Base-by-base conservation (phyloP, 2,329 filamentous ascomycete species). In the Alternaria infectoria region DNA sequence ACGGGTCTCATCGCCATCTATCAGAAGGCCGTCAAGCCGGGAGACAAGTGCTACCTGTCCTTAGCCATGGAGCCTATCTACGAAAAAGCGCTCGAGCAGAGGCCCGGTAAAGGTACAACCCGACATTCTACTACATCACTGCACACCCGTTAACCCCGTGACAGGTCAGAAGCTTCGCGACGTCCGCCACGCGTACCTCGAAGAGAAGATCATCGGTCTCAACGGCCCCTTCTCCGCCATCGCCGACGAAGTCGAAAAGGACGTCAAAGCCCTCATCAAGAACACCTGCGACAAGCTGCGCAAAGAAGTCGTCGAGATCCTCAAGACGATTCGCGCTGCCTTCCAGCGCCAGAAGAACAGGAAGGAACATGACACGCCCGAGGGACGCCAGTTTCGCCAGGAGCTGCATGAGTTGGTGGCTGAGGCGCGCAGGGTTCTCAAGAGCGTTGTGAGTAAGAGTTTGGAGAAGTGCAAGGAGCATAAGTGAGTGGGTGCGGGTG, bases 41-140 rank as follows among this genome's bases (percentile, higher is more conserved):
- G 26, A 6, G 15, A 59, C 0, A 52, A 52, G 3, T 40, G 62
- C 36, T 72, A 72, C 46, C 62, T 74, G 17, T 40, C 54, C 4
- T 47, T 60, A 13, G 62, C 62, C 3, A 69, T 75, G 60, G 5
- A 28, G 4, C 6, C 50, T 1, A 50, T 69, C 21, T 74, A 75
- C 47, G 15, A 32, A 9, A n/a, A 51, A 12, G 66, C 66, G 2
- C n/a, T 54, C 3, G 9, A 23, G 7, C 4, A 49, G 55, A 52
- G 4, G 17, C 17, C 60, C 0, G 13, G 6, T 5, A 62, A 62
- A 36, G 54, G 62, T 45, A 30, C 19, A 1, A 28, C 6, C n/a
- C 25, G 9, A 23, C 50, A 28, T 10, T 4, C 6, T 0, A 4
- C 12, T 8, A 47, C 0, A 3, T 5, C 17, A 36, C 4, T 17